Evolutionary conservation across 2,329 filamentous ascomycete genomes (phyloP).

Genomic region (Nannizzia gypsea): DNA sequence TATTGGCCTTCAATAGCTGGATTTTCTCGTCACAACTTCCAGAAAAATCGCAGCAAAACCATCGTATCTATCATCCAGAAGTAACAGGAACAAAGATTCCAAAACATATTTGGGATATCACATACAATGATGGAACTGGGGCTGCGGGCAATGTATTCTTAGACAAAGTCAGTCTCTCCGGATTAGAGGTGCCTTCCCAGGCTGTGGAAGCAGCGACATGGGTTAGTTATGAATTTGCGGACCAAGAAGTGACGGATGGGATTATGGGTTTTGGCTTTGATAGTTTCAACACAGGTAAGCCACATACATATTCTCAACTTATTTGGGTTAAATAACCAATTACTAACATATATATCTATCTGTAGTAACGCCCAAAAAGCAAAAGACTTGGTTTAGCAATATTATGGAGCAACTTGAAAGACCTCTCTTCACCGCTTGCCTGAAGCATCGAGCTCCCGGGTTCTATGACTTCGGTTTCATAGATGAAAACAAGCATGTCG

Average conservation of each 20-base stretch:
- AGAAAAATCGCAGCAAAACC: constrained; percentile 39
- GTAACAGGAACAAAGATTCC: constrained; percentile 34
- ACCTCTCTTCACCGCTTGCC: constrained; percentile 59
- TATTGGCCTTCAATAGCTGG: constrained; percentile 37
- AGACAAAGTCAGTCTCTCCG: constrained; percentile 52
- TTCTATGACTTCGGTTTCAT: constrained; percentile 65
- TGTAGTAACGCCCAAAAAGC: constrained; percentile 20
- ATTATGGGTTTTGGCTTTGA: constrained; percentile 50
- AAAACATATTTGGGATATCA: constrained; percentile 48
- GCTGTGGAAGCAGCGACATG: constrained; percentile 53
- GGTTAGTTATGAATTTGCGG: constrained; percentile 43
- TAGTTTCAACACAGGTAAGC: constrained; percentile 42
- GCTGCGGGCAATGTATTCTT: constrained; percentile 54
- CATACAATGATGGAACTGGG: constrained; percentile 53
- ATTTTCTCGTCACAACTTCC: constrained; percentile 52
- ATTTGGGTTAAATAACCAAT: background rate
- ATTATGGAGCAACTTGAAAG: constrained; percentile 46
- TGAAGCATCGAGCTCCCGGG: constrained; percentile 49
- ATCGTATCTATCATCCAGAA: constrained; percentile 47
- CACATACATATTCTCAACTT: background rate
- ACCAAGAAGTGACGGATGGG: constrained; percentile 45
- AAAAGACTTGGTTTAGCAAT: constrained; percentile 67
- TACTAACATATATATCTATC: background rate
- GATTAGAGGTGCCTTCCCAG: constrained; percentile 47
- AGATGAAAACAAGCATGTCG: constrained; percentile 51